Evolutionary conservation across 2,329 filamentous ascomycete species (phyloP), one percentile per base, ranked within the genome.

Genomic region (Colletotrichum cuscutae): DNA sequence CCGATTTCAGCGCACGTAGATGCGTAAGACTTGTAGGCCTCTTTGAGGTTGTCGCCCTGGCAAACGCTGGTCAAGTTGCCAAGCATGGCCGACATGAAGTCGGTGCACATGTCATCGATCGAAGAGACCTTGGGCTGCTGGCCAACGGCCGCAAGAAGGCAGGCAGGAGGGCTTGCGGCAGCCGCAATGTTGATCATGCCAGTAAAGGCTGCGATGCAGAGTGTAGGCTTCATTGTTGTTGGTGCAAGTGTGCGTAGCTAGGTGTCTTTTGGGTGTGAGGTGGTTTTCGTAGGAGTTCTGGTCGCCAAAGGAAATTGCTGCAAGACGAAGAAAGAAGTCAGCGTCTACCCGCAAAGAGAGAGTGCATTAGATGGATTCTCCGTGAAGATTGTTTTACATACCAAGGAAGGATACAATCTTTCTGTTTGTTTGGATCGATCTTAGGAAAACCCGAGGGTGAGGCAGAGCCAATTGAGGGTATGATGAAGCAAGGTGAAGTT

Each of bases 81-180:
- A 19, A 77, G 56, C 62, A 76, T 62, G 35, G 63, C 59, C 22
- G n/a, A 35, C 65, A 76, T 74, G n/a, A 56, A 32, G 30, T 67
- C 54, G 28, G 62, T 56, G 66, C 76, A 77, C 30, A 76, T 54
- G 11, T 56, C 22, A 54, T 70, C 42, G 22, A 75, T 37, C 9
- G 69, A 49, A 22, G 63, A 13, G 3, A 72, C 71, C 24, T 68
- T 68, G 28, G 65, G 28, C 52, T 77, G 75, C n/a, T 69, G 28
- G 37, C 46, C 64, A 12, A 77, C 58, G 24, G 71, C 75, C 9
- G 63, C 61, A 8, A 76, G 24, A 24, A 77, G 64, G 57, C 75
- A 77, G n/a, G 74, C 74, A 2, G 71, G 73, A 52, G 76, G 72
- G 2, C 24, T 37, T 56, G 68, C 72, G 22, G 69, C 52, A 54